Evolutionary conservation across 2,329 filamentous ascomycete species (phyloP).

Genomic region (Harringtonia lauricola): DNA sequence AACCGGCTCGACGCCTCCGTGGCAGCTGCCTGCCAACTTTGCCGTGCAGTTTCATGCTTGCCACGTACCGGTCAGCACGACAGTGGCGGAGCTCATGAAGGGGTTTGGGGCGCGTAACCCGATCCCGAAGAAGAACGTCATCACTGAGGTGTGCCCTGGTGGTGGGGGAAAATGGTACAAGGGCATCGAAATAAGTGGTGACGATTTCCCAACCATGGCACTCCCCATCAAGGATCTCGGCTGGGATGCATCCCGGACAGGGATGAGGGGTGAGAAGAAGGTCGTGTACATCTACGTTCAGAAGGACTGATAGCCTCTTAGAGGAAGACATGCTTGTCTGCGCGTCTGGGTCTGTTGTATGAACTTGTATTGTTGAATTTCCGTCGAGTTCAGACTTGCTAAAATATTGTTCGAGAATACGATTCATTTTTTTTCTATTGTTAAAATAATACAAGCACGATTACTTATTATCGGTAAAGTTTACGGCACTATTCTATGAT

Average conservation of each 20-base stretch:
- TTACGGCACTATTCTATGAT: not conserved
- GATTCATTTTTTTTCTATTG: not conserved
- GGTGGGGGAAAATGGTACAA: slow-evolving; percentile 49
- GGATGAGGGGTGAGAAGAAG: slow-evolving; percentile 34
- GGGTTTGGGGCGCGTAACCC: slow-evolving; percentile 46
- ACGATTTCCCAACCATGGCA: slow-evolving; percentile 33
- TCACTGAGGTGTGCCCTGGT: slow-evolving; percentile 44
- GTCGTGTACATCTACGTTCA: slow-evolving; percentile 51
- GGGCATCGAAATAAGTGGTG: slow-evolving; percentile 39
- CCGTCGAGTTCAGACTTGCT: too few relatives aligned
- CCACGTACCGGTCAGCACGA: slow-evolving; percentile 41
- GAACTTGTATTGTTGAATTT: too few relatives aligned
- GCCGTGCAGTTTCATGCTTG: slow-evolving; percentile 35
- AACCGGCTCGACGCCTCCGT: slow-evolving; percentile 33
- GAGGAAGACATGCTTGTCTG: too few relatives aligned
- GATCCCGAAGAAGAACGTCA: slow-evolving; percentile 38
- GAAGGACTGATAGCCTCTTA: slow-evolving; percentile 27
- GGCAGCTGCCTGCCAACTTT: slow-evolving; percentile 34
- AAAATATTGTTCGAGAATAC: not conserved
- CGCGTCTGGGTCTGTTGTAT: too few relatives aligned
- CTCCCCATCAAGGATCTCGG: slow-evolving; percentile 44
- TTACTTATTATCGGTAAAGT: not conserved
- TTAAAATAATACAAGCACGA: too few relatives aligned
- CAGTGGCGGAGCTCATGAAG: slow-evolving; percentile 43
- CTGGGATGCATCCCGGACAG: slow-evolving; percentile 43